Evolutionary conservation across 176 grass and related monocot genomes (phyloP).

Genomic region (Carex parvula): DNA sequence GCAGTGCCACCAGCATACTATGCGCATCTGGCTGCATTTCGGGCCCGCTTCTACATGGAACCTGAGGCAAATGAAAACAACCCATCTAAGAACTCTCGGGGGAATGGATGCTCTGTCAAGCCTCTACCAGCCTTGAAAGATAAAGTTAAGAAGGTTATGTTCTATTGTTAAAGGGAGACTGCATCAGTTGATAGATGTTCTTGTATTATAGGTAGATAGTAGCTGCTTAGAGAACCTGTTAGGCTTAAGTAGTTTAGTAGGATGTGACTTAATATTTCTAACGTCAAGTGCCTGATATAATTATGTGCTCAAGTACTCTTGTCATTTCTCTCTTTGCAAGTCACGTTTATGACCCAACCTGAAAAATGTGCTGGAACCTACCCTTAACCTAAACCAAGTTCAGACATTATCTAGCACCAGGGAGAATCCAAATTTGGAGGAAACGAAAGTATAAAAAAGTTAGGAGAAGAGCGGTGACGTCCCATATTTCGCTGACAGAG

Average conservation of each 20-base stretch:
- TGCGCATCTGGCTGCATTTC: conserved; percentile 87
- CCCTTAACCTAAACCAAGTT: not conserved
- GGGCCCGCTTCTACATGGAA: conserved; percentile 96
- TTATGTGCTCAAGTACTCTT: not conserved
- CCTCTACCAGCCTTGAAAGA: conserved; percentile 89
- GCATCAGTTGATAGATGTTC: conserved; percentile 44
- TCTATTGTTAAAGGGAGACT: conserved; percentile 72
- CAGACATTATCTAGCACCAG: not conserved
- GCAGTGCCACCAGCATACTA: conserved; percentile 98
- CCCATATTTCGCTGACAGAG: too few relatives aligned
- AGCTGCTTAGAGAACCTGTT: conserved; percentile 9
- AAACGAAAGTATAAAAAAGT: too few relatives aligned
- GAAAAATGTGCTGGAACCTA: not conserved
- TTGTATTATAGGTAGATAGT: conserved; percentile 51
- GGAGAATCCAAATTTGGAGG: too few relatives aligned
- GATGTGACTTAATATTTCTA: conserved; percentile 9
- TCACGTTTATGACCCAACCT: not conserved
- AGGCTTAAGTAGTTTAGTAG: not conserved
- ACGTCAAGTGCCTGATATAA: conserved; percentile 14
- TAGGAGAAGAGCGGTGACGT: too few relatives aligned
- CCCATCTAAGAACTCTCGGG: conserved; percentile 41
- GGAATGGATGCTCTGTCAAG: conserved; percentile 59
- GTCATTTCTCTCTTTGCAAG: not conserved
- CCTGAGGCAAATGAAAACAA: conserved; percentile 62
- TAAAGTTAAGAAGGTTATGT: conserved; percentile 99